phyloP scores from a whole-genome alignment of 2,329 filamentous ascomycete species.

The Fusarium coicis region DNA sequence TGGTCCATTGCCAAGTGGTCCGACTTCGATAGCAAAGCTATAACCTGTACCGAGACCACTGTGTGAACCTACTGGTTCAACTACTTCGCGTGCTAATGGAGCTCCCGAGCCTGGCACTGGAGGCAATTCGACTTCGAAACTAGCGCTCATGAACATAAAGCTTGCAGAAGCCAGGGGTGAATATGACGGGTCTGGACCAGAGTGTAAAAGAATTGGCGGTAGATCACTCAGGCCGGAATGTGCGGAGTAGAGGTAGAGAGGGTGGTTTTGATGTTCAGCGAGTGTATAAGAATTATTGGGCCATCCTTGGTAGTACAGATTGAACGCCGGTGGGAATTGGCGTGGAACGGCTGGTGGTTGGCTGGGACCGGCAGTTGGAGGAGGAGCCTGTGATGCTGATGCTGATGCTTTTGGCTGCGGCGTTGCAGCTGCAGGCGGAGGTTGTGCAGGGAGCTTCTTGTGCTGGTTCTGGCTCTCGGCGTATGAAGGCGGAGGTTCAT shows the following conservation, averaged over 20 bases:
- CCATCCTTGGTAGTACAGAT: constrained; percentile 29
- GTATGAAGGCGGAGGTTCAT: constrained; percentile 27
- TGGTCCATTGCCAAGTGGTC: constrained; percentile 19
- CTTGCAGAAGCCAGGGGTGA: constrained; percentile 35
- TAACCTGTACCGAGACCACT: constrained; percentile 19
- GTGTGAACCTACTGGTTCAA: constrained; percentile 11
- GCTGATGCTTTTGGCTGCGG: background rate
- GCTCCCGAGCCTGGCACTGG: constrained; percentile 25
- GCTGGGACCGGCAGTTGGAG: background rate
- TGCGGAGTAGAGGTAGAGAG: constrained; percentile 33
- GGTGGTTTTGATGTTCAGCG: constrained; percentile 34
- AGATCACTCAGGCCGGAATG: constrained; percentile 21
- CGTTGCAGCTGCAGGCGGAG: background rate
- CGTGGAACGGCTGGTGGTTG: constrained; percentile 7
- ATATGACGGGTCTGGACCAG: constrained; percentile 29
- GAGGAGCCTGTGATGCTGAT: background rate
- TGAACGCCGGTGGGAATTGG: constrained; percentile 38
- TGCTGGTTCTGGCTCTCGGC: constrained; percentile 9
- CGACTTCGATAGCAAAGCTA: constrained; percentile 35
- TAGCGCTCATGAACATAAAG: constrained; percentile 15
- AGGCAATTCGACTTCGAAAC: constrained; percentile 37
- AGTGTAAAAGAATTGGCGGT: constrained; percentile 38
- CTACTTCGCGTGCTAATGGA: constrained; percentile 17
- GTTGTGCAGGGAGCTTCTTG: background rate
- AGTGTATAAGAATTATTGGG: constrained; percentile 12